Evolutionary conservation across 257 asterid genomes (phyloP).

Genomic region (Jasminum sambac): DNA sequence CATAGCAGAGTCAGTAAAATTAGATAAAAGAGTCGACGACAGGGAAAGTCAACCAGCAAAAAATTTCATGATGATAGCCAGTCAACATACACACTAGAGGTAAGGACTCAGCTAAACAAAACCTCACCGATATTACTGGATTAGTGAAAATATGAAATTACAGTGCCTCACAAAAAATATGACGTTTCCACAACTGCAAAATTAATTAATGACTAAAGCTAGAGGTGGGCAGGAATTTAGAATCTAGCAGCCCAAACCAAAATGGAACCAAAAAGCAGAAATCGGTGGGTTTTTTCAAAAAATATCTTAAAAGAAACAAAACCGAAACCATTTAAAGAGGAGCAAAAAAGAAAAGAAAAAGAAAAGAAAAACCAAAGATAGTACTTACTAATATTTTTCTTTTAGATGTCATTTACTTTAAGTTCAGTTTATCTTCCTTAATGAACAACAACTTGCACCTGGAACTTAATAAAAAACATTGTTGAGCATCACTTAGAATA

Average conservation of each 20-base stretch:
- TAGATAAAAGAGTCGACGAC: constrained; percentile 1
- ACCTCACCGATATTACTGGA: background rate
- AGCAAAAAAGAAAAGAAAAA: too few relatives aligned
- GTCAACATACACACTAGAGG: background rate
- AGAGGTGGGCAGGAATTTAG: too few relatives aligned
- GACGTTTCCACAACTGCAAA: background rate
- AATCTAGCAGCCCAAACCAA: too few relatives aligned
- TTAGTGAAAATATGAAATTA: background rate
- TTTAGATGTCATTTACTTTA: too few relatives aligned
- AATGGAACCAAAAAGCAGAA: too few relatives aligned
- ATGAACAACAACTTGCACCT: background rate
- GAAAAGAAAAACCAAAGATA: too few relatives aligned
- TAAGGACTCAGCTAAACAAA: background rate
- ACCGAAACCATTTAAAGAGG: too few relatives aligned
- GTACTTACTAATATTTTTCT: too few relatives aligned
- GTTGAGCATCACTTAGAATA: background rate
- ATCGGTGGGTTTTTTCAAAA: too few relatives aligned
- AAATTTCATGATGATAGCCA: background rate
- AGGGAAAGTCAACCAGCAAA: background rate
- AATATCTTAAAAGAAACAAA: too few relatives aligned
- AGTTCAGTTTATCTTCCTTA: background rate
- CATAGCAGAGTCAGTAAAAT: constrained; percentile 27
- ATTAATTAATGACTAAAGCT: background rate
- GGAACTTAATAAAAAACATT: constrained; percentile 3
- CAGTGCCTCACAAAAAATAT: background rate